Evolutionary conservation across 1,139 yeast genomes (phyloP), one percentile per base, ranked within the genome.

Genomic region (Zygosaccharomyces sapae): DNA sequence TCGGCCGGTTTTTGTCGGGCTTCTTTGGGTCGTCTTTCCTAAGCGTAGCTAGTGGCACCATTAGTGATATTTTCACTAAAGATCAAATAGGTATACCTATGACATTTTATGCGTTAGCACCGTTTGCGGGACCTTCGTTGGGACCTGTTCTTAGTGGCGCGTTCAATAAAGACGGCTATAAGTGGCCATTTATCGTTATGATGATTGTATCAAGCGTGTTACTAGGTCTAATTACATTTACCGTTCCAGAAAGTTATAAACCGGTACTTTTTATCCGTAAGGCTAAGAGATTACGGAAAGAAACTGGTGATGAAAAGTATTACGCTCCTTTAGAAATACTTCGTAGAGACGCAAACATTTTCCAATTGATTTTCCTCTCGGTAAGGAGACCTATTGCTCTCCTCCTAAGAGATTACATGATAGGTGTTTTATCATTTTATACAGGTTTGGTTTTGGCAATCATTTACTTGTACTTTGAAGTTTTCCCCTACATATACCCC

Each of bases 31-130:
- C 87, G 22, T 81, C 86, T 6, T 86, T 86, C 41, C 72, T 85
- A 44, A 81, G 87, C 29, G 83, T 84, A 48, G 83, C 86, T 12
- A 88, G 89, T 44, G 95, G 94, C n/a, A 77, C 88, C 5, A 68
- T 85, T 40, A 79, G 84, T 43, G 95, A 85, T 63, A 70, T 84
- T 43, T 78, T 75, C 54, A 79, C 76, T 43, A 75, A 73, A 46
- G 70, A 73, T 45, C 74, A 82, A 19, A 73, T 86, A 54, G 85
- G 86, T 8, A 71, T 81, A 40, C 89, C 92, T 3, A 78, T 85
- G 73, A 80, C 86, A 7, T 69, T 84, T 36, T 83, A 79, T 61
- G 76, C 87, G n/a, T 71, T 83, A 48, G 76, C 86, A 19, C 89
- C 92, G 1, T 83, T 85, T 59, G 67, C 83, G 9, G 95, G 92